A percentile compares a stretch with the other conserved stretches of the same genome.
phyloP scores from a whole-genome alignment of 441 rosid species.

The Raphanus hybrid region DNA sequence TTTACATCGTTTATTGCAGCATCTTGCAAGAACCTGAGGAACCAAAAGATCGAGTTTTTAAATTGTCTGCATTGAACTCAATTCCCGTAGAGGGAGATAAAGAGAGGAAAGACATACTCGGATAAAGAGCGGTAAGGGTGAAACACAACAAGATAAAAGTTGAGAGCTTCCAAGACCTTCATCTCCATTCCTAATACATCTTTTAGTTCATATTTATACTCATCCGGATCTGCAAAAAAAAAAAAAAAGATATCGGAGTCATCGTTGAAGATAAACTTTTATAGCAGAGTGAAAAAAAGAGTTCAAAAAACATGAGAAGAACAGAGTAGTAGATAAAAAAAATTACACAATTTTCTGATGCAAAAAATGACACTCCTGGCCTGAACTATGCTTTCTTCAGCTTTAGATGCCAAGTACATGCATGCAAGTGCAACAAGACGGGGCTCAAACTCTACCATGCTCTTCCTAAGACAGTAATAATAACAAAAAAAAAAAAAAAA shows the following conservation, averaged over 20 bases:
- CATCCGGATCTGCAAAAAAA: constrained; percentile 66
- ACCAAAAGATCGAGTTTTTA: not conserved
- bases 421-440: constrained; percentile 92
- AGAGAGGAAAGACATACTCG: constrained; percentile 54
- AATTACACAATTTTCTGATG: constrained; percentile 68
- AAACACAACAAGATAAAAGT: constrained; percentile 89
- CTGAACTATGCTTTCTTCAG: constrained; percentile 96
- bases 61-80: not conserved
- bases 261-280: not conserved
- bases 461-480: constrained; percentile 58
- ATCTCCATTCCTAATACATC: constrained; percentile 98
- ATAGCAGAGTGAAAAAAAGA: not conserved
- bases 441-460: constrained; percentile 93
- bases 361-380: constrained; percentile 74
- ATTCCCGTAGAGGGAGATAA: not conserved
- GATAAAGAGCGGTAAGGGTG: constrained; percentile 88
- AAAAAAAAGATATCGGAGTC: too few species aligned
- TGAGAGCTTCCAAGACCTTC: constrained; percentile 91
- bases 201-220: constrained; percentile 74
- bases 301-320: not conserved
- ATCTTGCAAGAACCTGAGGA: constrained; percentile 77
- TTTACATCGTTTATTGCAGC: constrained; percentile 68
- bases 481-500: not conserved
- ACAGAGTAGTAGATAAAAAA: constrained; percentile 29
- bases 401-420: constrained; percentile 95